Base-by-base conservation (phyloP, 2,329 filamentous ascomycete species). In the Phyllosticta citriasiana region DNA sequence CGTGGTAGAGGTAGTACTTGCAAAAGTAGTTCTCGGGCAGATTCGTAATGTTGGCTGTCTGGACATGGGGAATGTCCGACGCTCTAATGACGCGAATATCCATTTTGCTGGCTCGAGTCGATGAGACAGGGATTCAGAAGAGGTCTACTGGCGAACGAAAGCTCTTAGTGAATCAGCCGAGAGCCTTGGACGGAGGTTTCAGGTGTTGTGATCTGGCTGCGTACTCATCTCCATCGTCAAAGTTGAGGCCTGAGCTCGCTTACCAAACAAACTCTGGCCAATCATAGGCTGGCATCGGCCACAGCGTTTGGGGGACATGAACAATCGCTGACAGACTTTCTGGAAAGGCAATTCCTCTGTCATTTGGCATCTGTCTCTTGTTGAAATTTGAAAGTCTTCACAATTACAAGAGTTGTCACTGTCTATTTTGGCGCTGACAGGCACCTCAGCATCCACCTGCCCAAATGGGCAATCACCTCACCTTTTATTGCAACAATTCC, bases 1-100 rank as follows among this genome's bases (percentile, higher is more conserved):
- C 92, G 78, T 99, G 94, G 84, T 99, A 99, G 71, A 99, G 86
- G 80, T 99, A 99, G 83, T 99, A 99, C 83, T 99, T 99, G 78
- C 96, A 89, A 76, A 97, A 97, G 84, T 99, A 99, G 82, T 99
- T 99, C 78, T 99, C 94, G 66, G 94, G 94, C 59, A 99, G 84
- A 80, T 99, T 99, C 75, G 95, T 96, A 74, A 99, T 92, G 81
- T 99, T 97, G 73, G 93, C 93, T 76, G 95, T 91, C 79, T 99
- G 94, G 73, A 99, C 91, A 72, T 94, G 87, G 67, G 90, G 90
- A 66, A 95, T 89, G 77, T 95, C 90, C 65, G 85, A 88, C 65
- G 90, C 81, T 67, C 85, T 87, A 67, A 99, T 86, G 66, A 94
- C 80, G 66, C 93, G 88, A 77, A 99, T 96, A 79, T 95, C 90